Base-by-base conservation (phyloP, 805 yeast genomes). In the Wickerhamomyces queroliae region DNA sequence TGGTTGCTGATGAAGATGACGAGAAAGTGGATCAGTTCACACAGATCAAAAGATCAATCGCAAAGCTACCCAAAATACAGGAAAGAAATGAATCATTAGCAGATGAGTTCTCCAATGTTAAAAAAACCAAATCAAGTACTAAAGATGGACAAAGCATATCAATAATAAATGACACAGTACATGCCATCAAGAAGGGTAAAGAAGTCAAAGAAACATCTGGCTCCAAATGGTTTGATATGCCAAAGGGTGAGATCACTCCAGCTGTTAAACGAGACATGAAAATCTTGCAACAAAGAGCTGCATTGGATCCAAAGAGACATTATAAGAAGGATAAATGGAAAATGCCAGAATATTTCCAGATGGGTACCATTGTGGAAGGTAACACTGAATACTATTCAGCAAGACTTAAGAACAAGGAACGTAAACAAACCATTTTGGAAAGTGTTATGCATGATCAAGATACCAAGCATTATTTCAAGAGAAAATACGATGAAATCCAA, bases 291-390 rank as follows among this genome's bases (percentile, higher is more conserved):
- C 86, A 91, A 66, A 78, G 99, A 62, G 83, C 84, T 40, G 96
- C 89, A 9, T 70, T 93, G 45, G 98, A 93, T 58, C 98, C 97
- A 7, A 93, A 93, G 64, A 76, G 97, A 52, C 96, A 88, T 63
- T 93, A 93, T 64, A 88, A 86, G 63, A 87, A 86, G 59, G 93
- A 83, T 43, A 79, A 79, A 45, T 83, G 89, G 83, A 72, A 70
- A 36, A 70, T 72, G 7, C 91, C 95, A 34, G 86, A 84, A 53
- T 77, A 70, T 48, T 89, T 93, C 59, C 93, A 91, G 42, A 75
- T 85, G 50, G 99, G 99, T 13, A 89, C 96, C 0, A 76, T 93
- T 27, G 62, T 90, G 20, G 93, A 84, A 50, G 91, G 89, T 32
- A 78, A 81, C 47, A 71, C 86, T 2, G 97, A 91, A 57, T 87